phyloP scores from a whole-genome alignment of 2,329 filamentous ascomycete species.

The Alternaria incomplexa region DNA sequence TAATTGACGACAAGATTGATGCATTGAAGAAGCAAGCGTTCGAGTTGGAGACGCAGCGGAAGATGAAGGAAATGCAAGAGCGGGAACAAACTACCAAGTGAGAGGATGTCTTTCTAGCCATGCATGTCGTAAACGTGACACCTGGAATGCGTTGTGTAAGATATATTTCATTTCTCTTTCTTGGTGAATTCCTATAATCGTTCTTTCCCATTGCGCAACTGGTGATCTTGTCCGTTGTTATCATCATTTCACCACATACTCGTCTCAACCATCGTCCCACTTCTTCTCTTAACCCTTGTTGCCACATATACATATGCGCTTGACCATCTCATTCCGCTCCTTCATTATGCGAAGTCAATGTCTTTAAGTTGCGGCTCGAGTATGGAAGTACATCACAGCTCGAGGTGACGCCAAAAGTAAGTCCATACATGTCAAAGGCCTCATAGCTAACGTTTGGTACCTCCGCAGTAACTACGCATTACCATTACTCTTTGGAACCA shows the following conservation, averaged over 20 bases:
- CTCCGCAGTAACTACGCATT: background rate
- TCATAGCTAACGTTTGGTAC: background rate
- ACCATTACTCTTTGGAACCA: background rate
- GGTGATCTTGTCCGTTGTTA: background rate
- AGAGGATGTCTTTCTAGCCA: background rate
- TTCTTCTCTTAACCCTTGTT: background rate
- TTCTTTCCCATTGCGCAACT: background rate
- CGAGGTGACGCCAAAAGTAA: background rate
- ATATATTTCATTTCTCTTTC: background rate
- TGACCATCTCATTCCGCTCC: too few species aligned
- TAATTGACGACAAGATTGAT: slow-evolving; percentile 77
- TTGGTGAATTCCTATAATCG: background rate
- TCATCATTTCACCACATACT: background rate
- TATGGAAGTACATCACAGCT: background rate
- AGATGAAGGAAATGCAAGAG: slow-evolving; percentile 12
- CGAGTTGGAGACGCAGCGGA: slow-evolving; percentile 23
- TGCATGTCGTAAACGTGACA: background rate
- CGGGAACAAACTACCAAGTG: background rate
- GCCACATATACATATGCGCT: background rate
- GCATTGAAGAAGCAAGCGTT: slow-evolving; percentile 48
- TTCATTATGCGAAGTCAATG: too few species aligned
- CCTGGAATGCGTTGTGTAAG: background rate
- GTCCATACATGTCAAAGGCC: background rate
- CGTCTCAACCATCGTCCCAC: background rate
- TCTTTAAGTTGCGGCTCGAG: background rate